phyloP scores from a whole-genome alignment of 1,139 yeast species.

The Pichia sp. region DNA sequence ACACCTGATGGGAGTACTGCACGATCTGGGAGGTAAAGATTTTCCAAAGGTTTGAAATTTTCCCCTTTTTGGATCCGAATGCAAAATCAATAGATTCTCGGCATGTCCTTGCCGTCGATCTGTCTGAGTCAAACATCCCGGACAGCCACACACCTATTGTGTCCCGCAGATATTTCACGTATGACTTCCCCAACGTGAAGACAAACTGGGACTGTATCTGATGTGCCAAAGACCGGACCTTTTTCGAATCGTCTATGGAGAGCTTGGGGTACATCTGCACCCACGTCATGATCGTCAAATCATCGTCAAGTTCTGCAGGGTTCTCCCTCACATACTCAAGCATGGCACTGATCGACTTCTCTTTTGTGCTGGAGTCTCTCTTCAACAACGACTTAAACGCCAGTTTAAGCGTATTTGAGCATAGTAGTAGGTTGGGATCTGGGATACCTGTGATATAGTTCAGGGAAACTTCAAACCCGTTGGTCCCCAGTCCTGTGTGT shows the following conservation, averaged over 20 bases:
- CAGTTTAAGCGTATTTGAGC: constrained; percentile 55
- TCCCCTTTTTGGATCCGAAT: constrained; percentile 55
- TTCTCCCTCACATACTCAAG: constrained; percentile 28
- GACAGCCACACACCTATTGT: constrained; percentile 69
- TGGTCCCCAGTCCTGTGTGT: constrained; percentile 29
- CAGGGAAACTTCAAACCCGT: constrained; percentile 65
- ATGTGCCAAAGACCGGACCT: constrained; percentile 59
- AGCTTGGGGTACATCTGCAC: constrained; percentile 77
- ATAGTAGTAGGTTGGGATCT: constrained; percentile 52
- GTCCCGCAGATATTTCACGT: constrained; percentile 62
- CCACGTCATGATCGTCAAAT: constrained; percentile 62
- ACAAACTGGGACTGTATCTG: constrained; percentile 57
- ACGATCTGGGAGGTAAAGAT: constrained; percentile 54
- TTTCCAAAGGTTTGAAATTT: constrained; percentile 57
- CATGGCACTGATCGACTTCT: constrained; percentile 67
- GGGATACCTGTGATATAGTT: constrained; percentile 78
- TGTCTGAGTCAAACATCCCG: constrained; percentile 68
- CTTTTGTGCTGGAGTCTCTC: constrained; percentile 78
- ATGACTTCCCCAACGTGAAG: constrained; percentile 49
- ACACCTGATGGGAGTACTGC: constrained; percentile 48
- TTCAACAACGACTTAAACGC: constrained; percentile 71
- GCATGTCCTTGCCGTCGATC: constrained; percentile 53
- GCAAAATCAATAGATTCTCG: constrained; percentile 43
- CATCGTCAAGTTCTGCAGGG: constrained; percentile 36
- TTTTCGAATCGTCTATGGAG: constrained; percentile 63